Base-by-base conservation (phyloP, 768 basidiomycete species). In the Xerocomellus intermedius region DNA sequence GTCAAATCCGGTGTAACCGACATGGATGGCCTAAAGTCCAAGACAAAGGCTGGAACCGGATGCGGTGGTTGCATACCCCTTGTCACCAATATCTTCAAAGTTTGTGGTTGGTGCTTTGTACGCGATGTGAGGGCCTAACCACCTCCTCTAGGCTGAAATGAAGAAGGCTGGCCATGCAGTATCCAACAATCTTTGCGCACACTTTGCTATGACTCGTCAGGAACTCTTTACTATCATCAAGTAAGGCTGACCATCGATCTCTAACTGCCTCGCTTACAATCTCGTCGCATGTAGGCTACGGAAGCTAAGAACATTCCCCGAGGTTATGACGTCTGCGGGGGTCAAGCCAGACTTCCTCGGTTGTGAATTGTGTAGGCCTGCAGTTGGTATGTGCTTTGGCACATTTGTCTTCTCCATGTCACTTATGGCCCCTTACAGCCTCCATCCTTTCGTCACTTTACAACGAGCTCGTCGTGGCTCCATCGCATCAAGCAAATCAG, bases 11-110 rank as follows among this genome's bases (percentile, higher is more conserved):
- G 84, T 2, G 64, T 72, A 1, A 77, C 77, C 44, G 74, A 69
- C 8, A 63, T 89, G n/a, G 74, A 64, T 4, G 80, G 77, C 42
- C 69, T 89, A 59, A 89, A 88, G 68, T 59, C 69, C 28, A 82
- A 82, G 68, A 89, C 87, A 7, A 91, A 89, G 67, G 82, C 77
- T 7, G 86, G 86, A 5, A 82, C 83, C 1, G 87, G 87, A 2
- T 90, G 87, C 58, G 87, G 87, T 41, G 89, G 87, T 42, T 89
- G 87, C 63, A 71, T 86, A 52, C 87, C 87, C 4, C 72, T 88
- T 39, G 61, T 66, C 21, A 77, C 75, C 24, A 74, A 61, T 54
- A 71, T 74, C 26, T 73, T 76, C 68, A 75, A 76, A 60, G 73
- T 69, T 67, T 17, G 48, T 44, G 21, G 13, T 10, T 43, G 4